Percentiles rank a stretch among this genome's conserved stretches.
Evolutionary conservation across 108 stramenopile genomes (phyloP).

Genomic region (Nitzschia palea): DNA sequence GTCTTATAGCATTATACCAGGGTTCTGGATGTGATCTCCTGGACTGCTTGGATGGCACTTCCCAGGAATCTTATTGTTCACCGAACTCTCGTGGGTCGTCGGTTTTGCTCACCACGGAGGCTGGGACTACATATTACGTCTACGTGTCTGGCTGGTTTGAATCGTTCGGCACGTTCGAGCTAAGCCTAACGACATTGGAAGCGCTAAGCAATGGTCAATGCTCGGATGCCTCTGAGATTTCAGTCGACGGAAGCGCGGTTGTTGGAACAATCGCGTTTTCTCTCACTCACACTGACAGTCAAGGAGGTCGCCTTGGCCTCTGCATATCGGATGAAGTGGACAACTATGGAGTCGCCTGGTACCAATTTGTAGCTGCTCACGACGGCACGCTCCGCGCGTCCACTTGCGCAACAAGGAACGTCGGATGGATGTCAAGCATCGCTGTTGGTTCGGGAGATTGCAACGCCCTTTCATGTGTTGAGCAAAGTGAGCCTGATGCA

Average conservation of each 20-base stretch:
- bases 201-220: not conserved
- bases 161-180: not conserved
- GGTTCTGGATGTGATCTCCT: not conserved
- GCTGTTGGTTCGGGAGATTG: not conserved
- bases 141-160: not conserved
- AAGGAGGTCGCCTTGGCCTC: not conserved
- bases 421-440: not conserved
- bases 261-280: not conserved
- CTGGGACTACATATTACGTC: constrained; percentile 8
- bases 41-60: not conserved
- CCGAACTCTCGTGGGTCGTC: not conserved
- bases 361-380: not conserved
- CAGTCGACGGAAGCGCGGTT: not conserved
- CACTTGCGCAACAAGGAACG: not conserved
- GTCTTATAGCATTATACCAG: not conserved
- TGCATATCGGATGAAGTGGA: not conserved
- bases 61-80: not conserved
- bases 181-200: not conserved
- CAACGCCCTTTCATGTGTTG: not conserved
- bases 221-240: not conserved
- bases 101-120: not conserved
- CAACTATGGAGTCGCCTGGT: not conserved
- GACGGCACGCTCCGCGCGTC: not conserved
- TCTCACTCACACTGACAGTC: too few species aligned
- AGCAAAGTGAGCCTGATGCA: not conserved